These are phyloP conservation scores for Cercophora samala DNA, from an alignment of 495 filamentous ascomycete genomes.

Conservation along the genomic window DNA sequence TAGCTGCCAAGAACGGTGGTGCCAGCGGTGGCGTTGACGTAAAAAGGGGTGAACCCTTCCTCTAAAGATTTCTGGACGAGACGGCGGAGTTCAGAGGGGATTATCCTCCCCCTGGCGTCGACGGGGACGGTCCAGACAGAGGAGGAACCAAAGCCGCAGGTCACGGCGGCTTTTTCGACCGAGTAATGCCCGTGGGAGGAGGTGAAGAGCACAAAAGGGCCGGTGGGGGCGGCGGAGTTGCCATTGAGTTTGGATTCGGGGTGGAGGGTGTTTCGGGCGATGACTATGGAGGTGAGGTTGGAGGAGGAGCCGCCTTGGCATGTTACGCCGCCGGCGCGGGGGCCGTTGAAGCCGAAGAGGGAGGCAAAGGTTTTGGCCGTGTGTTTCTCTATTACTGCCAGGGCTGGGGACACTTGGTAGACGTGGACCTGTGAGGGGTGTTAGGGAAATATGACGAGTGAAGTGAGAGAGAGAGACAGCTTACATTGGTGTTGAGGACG, in stretches of 20 bases:
- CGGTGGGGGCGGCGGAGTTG: constrained; percentile 48
- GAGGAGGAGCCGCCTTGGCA: constrained; percentile 82
- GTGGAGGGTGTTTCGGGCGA: constrained; percentile 82
- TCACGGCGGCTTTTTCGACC: constrained; percentile 87
- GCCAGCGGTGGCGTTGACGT: constrained; percentile 92
- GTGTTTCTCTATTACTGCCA: constrained; percentile 81
- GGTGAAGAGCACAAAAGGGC: constrained; percentile 81
- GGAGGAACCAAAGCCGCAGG: constrained; percentile 74
- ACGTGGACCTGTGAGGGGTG: constrained; percentile 54
- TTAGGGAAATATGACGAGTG: neutral
- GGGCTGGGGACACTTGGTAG: constrained; percentile 83
- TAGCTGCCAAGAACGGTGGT: constrained; percentile 91
- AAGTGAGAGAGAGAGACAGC: constrained; percentile 31
- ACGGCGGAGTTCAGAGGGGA: constrained; percentile 58
- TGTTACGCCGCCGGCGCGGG: constrained; percentile 78
- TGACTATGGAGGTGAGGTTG: constrained; percentile 82
- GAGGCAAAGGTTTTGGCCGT: constrained; percentile 64
- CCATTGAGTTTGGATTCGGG: constrained; percentile 71
- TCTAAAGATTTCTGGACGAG: constrained; percentile 55
- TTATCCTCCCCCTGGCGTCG: constrained; percentile 69
- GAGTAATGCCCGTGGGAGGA: constrained; percentile 88
- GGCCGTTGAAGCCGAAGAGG: constrained; percentile 71
- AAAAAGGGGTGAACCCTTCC: constrained; percentile 77
- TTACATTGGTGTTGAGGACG: constrained; percentile 76
- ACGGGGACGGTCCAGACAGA: constrained; percentile 73